A percentile compares a stretch with the other conserved stretches of the same genome.
phyloP scores from a whole-genome alignment of 495 filamentous ascomycete species.

The Neurospora sp. region DNA sequence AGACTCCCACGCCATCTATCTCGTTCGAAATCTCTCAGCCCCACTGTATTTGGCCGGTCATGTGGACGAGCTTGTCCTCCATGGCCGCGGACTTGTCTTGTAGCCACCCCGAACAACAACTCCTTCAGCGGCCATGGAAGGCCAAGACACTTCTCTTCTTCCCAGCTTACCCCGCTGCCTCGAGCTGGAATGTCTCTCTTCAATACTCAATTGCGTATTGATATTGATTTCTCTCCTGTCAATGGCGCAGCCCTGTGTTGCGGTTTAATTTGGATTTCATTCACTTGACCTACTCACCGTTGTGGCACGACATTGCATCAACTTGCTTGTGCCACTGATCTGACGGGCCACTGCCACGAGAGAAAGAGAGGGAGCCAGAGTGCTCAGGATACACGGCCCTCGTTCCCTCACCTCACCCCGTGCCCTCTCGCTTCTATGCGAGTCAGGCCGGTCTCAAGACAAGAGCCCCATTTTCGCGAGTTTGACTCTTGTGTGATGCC shows the following conservation, averaged over 20 bases:
- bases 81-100: background rate
- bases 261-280: background rate
- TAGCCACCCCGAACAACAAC: background rate
- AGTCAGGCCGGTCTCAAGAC: background rate
- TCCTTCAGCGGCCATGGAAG: background rate
- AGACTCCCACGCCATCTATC: background rate
- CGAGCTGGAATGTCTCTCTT: background rate
- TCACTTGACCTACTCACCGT: background rate
- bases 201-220: background rate
- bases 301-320: background rate
- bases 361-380: background rate
- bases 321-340: background rate
- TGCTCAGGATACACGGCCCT: background rate
- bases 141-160: background rate
- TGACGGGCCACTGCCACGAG: background rate
- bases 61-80: background rate
- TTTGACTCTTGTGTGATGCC: background rate
- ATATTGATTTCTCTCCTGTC: background rate
- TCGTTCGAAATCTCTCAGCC: background rate
- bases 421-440: background rate
- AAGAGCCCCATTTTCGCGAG: background rate
- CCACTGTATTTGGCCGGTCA: background rate
- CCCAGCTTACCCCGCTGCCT: background rate
- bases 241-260: background rate
- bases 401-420: background rate